These are phyloP conservation scores for Pleurotus giganteus DNA, from an alignment of 768 basidiomycete species.

Conservation along the genomic window DNA sequence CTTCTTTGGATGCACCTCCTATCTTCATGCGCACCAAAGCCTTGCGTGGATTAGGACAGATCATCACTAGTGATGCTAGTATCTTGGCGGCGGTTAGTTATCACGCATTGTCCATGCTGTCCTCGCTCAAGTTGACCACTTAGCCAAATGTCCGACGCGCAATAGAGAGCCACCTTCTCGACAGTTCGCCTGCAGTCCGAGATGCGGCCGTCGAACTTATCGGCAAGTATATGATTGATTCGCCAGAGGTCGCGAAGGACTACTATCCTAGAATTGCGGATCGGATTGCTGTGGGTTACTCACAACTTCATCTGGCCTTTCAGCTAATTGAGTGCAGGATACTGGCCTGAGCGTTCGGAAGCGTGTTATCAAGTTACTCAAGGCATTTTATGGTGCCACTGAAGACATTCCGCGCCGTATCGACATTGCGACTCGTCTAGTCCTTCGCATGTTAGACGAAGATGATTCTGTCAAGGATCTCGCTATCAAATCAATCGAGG, in stretches of 20 bases:
- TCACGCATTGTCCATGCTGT: background rate
- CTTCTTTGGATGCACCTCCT: slow-evolving; percentile 77
- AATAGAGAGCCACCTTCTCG: slow-evolving; percentile 87
- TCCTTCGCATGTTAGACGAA: slow-evolving; percentile 85
- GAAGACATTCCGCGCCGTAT: slow-evolving; percentile 57
- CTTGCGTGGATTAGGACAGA: slow-evolving; percentile 82
- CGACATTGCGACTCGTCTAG: slow-evolving; percentile 81
- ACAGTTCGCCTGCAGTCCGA: slow-evolving; percentile 91
- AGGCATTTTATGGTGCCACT: slow-evolving; percentile 71
- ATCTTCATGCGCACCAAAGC: slow-evolving; percentile 97
- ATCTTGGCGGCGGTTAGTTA: slow-evolving; percentile 68
- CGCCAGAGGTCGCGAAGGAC: slow-evolving; percentile 82
- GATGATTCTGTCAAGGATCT: slow-evolving; percentile 95
- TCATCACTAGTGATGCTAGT: slow-evolving; percentile 85
- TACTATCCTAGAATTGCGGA: slow-evolving; percentile 89
- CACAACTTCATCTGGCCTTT: background rate
- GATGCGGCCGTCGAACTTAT: slow-evolving; percentile 97
- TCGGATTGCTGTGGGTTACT: slow-evolving; percentile 74
- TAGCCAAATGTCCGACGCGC: slow-evolving; percentile 79
- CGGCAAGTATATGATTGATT: slow-evolving; percentile 94
- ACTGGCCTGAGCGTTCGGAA: slow-evolving; percentile 92
- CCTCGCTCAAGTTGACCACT: slow-evolving; percentile 6
- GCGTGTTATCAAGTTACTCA: slow-evolving; percentile 92
- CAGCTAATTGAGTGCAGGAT: slow-evolving; percentile 53
- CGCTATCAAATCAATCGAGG: slow-evolving; percentile 85